phyloP scores from a whole-genome alignment of 768 basidiomycete species.

The Coprinellus aureogranulatus region DNA sequence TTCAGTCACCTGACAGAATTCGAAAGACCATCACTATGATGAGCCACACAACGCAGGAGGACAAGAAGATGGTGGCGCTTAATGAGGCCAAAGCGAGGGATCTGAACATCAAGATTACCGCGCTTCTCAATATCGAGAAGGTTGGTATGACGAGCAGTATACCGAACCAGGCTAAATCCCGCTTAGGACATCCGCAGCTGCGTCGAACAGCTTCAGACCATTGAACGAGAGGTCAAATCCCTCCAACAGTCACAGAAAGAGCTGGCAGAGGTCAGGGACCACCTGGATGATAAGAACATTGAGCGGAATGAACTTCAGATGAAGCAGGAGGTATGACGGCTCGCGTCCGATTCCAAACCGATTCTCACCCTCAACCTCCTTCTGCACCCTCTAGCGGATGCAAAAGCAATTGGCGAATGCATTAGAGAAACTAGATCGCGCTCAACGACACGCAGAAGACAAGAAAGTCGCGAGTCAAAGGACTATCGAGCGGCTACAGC shows the following conservation, averaged over 20 bases:
- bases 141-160: slow-evolving; percentile 30
- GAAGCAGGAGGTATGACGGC: slow-evolving; percentile 71
- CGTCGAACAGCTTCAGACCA: slow-evolving; percentile 71
- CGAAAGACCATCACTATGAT: slow-evolving; percentile 80
- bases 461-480: slow-evolving; percentile 70
- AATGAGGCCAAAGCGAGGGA: slow-evolving; percentile 78
- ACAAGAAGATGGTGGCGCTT: slow-evolving; percentile 61
- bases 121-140: slow-evolving; percentile 73
- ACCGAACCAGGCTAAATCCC: not conserved
- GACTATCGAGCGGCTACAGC: slow-evolving; percentile 72
- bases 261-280: slow-evolving; percentile 64
- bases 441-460: slow-evolving; percentile 77
- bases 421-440: slow-evolving; percentile 75
- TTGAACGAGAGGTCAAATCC: slow-evolving; percentile 63
- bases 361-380: too few relatives aligned
- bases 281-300: slow-evolving; percentile 69
- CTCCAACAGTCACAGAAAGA: slow-evolving; percentile 68
- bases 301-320: slow-evolving; percentile 68
- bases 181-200: slow-evolving; percentile 67
- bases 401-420: slow-evolving; percentile 79
- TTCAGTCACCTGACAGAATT: slow-evolving; percentile 89
- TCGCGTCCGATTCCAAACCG: too few relatives aligned
- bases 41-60: slow-evolving; percentile 62
- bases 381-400: slow-evolving; percentile 79
- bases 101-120: slow-evolving; percentile 69